Percentiles rank a stretch among this genome's conserved stretches.
Conservation (phyloP, 1,139 yeast genomes). For the Sugiyamaella grinbergsii region DNA sequence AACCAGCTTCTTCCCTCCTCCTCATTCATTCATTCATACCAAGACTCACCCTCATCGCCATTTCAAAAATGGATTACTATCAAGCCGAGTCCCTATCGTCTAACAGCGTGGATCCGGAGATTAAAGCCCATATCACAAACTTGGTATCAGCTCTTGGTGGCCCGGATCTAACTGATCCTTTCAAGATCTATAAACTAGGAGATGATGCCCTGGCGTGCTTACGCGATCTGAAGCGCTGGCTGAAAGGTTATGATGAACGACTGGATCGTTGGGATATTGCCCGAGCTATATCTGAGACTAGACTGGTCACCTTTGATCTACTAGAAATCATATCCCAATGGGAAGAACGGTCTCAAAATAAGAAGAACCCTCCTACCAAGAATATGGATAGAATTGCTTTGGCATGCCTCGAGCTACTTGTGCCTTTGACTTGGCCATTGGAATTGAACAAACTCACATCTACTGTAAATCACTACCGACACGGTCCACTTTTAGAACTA, state of each 20-base stretch:
- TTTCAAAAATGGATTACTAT: slow-evolving; percentile 4
- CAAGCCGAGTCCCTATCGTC: background rate
- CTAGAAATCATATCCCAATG: slow-evolving; percentile 74
- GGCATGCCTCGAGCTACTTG: slow-evolving; percentile 75
- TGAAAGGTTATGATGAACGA: slow-evolving; percentile 76
- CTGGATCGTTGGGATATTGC: slow-evolving; percentile 77
- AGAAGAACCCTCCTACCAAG: slow-evolving; percentile 39
- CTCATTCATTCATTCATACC: background rate
- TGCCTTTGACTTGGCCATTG: slow-evolving; percentile 85
- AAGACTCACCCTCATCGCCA: background rate
- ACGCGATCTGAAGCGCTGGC: slow-evolving; percentile 86
- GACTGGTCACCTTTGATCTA: slow-evolving; percentile 71
- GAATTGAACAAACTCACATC: slow-evolving; percentile 55
- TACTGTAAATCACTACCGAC: slow-evolving; percentile 54
- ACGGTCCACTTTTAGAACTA: slow-evolving; percentile 61
- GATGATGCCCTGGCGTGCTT: slow-evolving; percentile 90
- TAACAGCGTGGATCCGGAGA: slow-evolving; percentile 13
- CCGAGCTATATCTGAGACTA: slow-evolving; percentile 80
- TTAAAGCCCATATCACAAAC: slow-evolving; percentile 66
- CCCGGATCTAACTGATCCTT: slow-evolving; percentile 57
- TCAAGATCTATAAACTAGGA: slow-evolving; percentile 73
- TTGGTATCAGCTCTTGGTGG: slow-evolving; percentile 85
- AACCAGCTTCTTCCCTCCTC: no score
- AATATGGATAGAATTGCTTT: slow-evolving; percentile 61
- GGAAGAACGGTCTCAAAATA: slow-evolving; percentile 50